A percentile compares a stretch with the other conserved stretches of the same genome.
These are phyloP conservation scores for Erucastrum elatum DNA, from an alignment of 345 rosid species.

Conservation along the genomic window DNA sequence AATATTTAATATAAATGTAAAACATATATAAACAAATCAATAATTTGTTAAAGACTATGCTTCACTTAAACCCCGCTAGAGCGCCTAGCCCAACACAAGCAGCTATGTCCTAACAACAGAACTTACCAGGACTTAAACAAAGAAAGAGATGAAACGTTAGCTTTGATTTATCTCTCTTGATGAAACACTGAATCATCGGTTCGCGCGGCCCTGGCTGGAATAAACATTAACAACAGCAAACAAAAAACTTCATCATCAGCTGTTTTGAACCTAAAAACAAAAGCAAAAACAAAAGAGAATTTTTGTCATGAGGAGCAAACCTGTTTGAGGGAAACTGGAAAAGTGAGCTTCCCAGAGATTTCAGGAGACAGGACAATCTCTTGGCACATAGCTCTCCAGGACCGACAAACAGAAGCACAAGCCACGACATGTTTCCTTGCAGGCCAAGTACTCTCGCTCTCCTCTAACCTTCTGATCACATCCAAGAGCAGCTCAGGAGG, in stretches of 20 bases:
- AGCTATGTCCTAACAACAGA: background rate
- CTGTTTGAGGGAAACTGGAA: constrained; percentile 68
- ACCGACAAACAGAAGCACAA: constrained; percentile 67
- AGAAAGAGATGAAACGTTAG: constrained; percentile 64
- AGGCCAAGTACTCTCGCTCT: constrained; percentile 70
- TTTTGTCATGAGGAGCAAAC: constrained; percentile 21
- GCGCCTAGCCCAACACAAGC: background rate
- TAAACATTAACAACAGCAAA: background rate
- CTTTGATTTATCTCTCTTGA: constrained; percentile 67
- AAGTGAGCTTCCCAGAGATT: constrained; percentile 65
- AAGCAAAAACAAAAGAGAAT: background rate
- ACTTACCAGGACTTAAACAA: constrained; percentile 65
- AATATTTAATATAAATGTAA: background rate
- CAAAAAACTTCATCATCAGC: constrained; percentile 3
- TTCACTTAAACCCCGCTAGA: background rate
- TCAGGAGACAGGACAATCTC: constrained; percentile 65
- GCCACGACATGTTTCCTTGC: constrained; percentile 59
- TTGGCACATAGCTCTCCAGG: constrained; percentile 72
- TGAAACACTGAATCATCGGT: constrained; percentile 62
- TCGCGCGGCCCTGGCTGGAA: constrained; percentile 67
- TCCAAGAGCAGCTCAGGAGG: constrained; percentile 63
- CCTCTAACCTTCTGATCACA: constrained; percentile 64
- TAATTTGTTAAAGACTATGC: background rate
- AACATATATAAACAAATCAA: background rate
- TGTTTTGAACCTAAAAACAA: background rate